Evolutionary conservation across 202 grass and related monocot genomes (phyloP).

Genomic region (Hordeum pubiflorum): DNA sequence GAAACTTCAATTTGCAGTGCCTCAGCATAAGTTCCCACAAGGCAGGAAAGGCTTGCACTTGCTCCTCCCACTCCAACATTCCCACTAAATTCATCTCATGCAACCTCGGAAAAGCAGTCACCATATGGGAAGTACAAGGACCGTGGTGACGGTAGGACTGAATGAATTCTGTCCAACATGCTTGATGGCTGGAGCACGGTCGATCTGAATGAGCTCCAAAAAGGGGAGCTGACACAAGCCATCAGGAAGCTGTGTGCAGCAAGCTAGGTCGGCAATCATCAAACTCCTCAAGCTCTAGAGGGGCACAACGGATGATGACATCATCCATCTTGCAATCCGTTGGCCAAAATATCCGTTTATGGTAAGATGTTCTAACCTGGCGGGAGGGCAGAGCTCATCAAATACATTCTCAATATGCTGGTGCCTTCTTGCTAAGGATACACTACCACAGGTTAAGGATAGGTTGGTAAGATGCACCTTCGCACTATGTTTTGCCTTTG

Average conservation of each 20-base stretch:
- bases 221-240: not conserved
- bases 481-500: not conserved
- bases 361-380: not conserved
- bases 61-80: not conserved
- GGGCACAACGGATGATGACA: not conserved
- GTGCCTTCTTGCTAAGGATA: too few relatives aligned
- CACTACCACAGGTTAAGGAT: not conserved
- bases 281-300: not conserved
- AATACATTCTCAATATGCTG: too few relatives aligned
- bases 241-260: not conserved
- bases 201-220: fast-evolving
- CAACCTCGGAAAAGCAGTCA: not conserved
- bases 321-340: not conserved
- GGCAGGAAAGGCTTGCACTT: not conserved
- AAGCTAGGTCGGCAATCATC: fast-evolving
- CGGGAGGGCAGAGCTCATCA: not conserved
- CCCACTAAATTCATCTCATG: fast-evolving
- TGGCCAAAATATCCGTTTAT: not conserved
- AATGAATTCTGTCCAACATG: not conserved
- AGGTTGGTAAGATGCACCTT: fast-evolving
- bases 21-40: fast-evolving
- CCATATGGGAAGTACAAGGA: not conserved
- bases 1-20: not conserved
- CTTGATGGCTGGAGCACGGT: not conserved
- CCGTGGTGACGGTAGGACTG: not conserved